Base-by-base conservation (phyloP, 108 stramenopile species). In the Nitzschia inconspicua region DNA sequence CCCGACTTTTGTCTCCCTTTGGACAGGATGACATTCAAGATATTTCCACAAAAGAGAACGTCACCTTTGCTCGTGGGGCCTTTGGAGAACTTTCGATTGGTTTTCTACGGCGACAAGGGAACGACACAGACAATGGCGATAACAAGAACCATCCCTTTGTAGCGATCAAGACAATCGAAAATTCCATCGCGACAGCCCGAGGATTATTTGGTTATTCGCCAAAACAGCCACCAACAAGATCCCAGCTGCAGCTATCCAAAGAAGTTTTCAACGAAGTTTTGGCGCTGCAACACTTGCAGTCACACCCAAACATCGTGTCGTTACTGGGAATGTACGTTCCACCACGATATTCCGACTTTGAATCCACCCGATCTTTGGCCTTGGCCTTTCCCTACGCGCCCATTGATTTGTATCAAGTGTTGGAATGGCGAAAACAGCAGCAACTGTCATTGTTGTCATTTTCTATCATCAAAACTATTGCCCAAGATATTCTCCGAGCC, bases 331-430 rank as follows among this genome's bases (percentile, higher is more conserved):
- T 53, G 36, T 65, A 58, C 47, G n/a, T n/a, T n/a, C n/a, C n/a
- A n/a, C 14, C 73, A 5, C 42, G 49, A 16, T 32, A 47, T 23
- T 29, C 19, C 11, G 11, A 57, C 4, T 46, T 6, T 13, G 25
- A n/a, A 14, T 24, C 40, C 20, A 10, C 20, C 4, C 54, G 39
- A 26, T 34, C 64, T 14, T 19, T 91, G 55, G 72, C 75, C 19
- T 58, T 91, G 20, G 84, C 70, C 28, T 88, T 88, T 68, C 69
- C 77, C 11, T 92, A 92, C 66, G 70, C 70, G 55, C 87, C 91
- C 7, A 63, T 85, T 11, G 91, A 93, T 65, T 52, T 93, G 44
- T 43, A 70, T 27, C 53, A 70, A 31, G 47, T 76, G 5, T 51
- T 91, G 65, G 68, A 78, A 57, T 72, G 71, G 61, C 67, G 78